Conservation (phyloP, 805 yeast genomes). For the Candida nonsorbophila region DNA sequence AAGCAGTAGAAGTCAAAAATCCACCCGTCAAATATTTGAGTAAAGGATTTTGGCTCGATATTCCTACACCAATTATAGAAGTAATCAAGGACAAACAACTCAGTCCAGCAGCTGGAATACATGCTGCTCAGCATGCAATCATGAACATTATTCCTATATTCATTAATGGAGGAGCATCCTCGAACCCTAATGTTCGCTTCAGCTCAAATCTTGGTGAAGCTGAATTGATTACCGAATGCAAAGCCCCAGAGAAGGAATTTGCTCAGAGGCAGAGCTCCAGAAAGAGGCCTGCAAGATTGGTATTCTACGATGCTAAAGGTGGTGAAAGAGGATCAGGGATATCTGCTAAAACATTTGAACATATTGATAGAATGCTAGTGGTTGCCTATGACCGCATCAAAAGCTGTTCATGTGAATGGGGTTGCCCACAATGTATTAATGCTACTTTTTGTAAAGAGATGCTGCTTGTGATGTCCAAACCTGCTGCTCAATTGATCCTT, state of each 20-base stretch:
- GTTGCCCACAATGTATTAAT: conserved; percentile 86
- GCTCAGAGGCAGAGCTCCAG: conserved; percentile 67
- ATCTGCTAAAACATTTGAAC: conserved; percentile 73
- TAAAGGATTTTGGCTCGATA: conserved; percentile 89
- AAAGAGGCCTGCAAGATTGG: conserved; percentile 79
- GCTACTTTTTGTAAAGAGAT: conserved; percentile 76
- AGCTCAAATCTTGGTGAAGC: conserved; percentile 26
- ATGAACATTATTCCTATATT: conserved; percentile 73
- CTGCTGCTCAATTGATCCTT: conserved; percentile 71
- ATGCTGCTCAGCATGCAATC: conserved; percentile 90
- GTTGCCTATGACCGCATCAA: conserved; percentile 55
- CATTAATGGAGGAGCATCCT: conserved; percentile 62
- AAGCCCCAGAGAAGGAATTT: conserved; percentile 96
- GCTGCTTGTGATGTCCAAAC: conserved; percentile 78
- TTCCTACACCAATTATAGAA: conserved; percentile 62
- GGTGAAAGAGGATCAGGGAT: conserved; percentile 79
- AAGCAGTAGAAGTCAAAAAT: conserved; percentile 86
- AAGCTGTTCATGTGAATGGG: conserved; percentile 68
- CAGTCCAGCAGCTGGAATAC: conserved; percentile 86
- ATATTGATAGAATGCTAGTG: conserved; percentile 59
- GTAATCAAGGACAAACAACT: conserved; percentile 52
- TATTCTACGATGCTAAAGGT: conserved; percentile 80
- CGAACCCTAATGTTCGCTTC: conserved; percentile 26
- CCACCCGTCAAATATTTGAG: conserved; percentile 71
- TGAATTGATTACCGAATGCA: conserved; percentile 89